These are phyloP conservation scores for Saturnispora saitoi DNA, from an alignment of 805 yeast genomes.

Conservation along the genomic window DNA sequence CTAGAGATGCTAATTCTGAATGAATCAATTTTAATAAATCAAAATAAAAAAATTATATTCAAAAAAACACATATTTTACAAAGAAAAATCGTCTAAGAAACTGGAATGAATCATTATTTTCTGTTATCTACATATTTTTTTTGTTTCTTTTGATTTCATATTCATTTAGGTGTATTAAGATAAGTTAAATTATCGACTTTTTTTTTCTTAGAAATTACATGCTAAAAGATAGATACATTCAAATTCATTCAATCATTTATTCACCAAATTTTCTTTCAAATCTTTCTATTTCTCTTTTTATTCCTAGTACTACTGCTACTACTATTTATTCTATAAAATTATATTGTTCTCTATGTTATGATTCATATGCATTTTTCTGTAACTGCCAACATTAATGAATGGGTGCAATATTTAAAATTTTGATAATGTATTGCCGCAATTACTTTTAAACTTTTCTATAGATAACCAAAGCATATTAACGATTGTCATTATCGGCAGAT, in stretches of 20 bases:
- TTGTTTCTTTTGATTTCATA: not conserved
- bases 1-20: conserved; percentile 18
- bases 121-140: not conserved
- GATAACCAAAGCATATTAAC: too few relatives aligned
- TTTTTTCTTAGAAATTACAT: too few relatives aligned
- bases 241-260: not conserved
- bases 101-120: too few relatives aligned
- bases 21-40: not conserved
- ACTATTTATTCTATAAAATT: not conserved
- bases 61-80: too few relatives aligned
- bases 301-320: not conserved
- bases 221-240: not conserved
- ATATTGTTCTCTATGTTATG: not conserved
- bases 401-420: too few relatives aligned
- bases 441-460: too few relatives aligned
- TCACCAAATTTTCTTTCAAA: not conserved
- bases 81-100: too few relatives aligned
- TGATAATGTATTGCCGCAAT: too few relatives aligned
- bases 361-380: not conserved
- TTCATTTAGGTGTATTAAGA: not conserved
- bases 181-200: not conserved
- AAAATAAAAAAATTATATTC: not conserved
- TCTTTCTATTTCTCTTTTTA: not conserved
- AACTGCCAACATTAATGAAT: too few relatives aligned
- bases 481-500: too few relatives aligned